Evolutionary conservation across 768 basidiomycete genomes (phyloP).

Genomic region (Chalciporus sphaerocephalus): DNA sequence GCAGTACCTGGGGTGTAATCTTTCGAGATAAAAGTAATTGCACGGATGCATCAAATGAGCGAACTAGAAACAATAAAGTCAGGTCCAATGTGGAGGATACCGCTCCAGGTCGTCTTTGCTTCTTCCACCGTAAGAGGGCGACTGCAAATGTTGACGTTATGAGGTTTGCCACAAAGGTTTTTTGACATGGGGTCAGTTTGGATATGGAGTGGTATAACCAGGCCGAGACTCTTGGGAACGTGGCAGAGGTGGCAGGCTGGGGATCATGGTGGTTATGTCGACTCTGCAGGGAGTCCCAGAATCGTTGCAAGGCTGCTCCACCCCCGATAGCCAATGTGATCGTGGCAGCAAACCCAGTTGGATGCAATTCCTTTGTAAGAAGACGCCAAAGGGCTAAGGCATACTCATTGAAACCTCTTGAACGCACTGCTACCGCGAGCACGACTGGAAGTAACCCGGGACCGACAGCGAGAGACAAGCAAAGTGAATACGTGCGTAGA

Average conservation of each 20-base stretch:
- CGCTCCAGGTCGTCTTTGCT: slow-evolving; percentile 16
- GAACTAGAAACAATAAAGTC: slow-evolving; percentile 61
- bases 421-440: slow-evolving; percentile 29
- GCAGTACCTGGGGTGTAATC: background rate
- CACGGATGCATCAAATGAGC: slow-evolving; percentile 60
- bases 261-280: background rate
- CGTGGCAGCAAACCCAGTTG: slow-evolving; percentile 66
- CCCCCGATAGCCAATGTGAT: slow-evolving; percentile 62
- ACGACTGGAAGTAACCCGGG: slow-evolving; percentile 58
- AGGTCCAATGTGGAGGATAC: slow-evolving; percentile 62
- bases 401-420: slow-evolving; percentile 21
- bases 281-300: slow-evolving; percentile 35
- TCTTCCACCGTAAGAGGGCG: slow-evolving; percentile 51
- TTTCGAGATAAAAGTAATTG: slow-evolving; percentile 46
- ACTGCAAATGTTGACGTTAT: slow-evolving; percentile 56
- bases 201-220: slow-evolving; percentile 8
- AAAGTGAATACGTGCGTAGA: slow-evolving; percentile 63
- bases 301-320: slow-evolving; percentile 48
- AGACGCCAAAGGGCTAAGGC: slow-evolving; percentile 27
- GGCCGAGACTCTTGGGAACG: background rate
- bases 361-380: slow-evolving; percentile 52
- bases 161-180: slow-evolving; percentile 55
- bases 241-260: background rate
- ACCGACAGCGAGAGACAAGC: slow-evolving; percentile 61
- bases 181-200: slow-evolving; percentile 39